phyloP scores from a whole-genome alignment of 2,329 filamentous ascomycete genomes.

The Colletotrichum phormii region DNA sequence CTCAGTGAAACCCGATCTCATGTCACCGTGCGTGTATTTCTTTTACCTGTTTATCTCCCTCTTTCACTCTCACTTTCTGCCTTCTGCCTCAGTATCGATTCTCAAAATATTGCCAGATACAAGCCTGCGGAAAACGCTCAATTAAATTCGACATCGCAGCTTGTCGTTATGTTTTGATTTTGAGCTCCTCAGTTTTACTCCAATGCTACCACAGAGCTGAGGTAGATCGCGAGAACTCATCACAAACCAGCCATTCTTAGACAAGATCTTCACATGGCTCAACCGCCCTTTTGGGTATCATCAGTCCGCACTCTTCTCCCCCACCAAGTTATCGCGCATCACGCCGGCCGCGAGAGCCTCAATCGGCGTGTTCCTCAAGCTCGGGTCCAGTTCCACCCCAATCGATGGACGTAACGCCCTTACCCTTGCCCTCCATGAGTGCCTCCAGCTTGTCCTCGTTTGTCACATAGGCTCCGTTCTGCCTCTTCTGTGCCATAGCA shows the following conservation, averaged over 20 bases:
- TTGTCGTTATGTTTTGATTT: background rate
- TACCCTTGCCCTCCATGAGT: slow-evolving; percentile 34
- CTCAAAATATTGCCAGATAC: background rate
- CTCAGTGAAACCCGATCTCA: no score
- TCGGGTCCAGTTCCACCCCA: slow-evolving; percentile 10
- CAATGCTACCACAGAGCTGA: background rate
- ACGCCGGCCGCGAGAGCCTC: background rate
- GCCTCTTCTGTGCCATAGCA: slow-evolving; percentile 48
- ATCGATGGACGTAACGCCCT: slow-evolving; percentile 26
- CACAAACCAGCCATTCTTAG: background rate
- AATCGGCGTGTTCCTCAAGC: background rate
- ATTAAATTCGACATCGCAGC: no score
- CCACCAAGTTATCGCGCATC: background rate
- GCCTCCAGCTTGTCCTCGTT: slow-evolving; percentile 65
- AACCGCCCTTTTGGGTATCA: background rate
- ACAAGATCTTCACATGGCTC: background rate
- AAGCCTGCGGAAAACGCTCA: background rate
- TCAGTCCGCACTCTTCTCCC: background rate
- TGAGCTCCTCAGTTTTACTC: background rate
- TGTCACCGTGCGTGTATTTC: no score
- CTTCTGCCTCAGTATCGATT: no score
- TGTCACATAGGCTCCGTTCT: slow-evolving; percentile 56
- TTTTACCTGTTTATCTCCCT: no score
- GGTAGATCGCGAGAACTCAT: background rate
- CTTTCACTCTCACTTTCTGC: no score